A percentile compares a stretch with the other conserved stretches of the same genome.
These are phyloP conservation scores for Heliosperma pusillum DNA, from an alignment of 148 eudicot genomes.

Conservation along the genomic window DNA sequence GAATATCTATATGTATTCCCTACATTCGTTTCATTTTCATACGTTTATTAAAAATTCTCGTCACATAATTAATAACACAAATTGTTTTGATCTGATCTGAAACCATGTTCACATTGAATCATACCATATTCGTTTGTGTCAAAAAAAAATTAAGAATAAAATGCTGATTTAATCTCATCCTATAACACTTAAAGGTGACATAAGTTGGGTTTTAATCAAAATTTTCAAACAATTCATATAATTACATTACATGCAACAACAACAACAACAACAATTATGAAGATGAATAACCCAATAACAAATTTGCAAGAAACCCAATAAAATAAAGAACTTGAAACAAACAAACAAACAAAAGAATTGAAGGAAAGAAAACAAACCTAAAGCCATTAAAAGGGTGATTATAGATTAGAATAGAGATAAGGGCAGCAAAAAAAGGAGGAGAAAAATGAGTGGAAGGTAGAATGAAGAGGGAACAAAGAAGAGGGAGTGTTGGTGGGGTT, in stretches of 20 bases:
- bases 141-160: not conserved
- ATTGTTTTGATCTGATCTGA: constrained; percentile 13
- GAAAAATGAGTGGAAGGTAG: not conserved
- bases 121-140: not conserved
- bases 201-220: not conserved
- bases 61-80: not conserved
- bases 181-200: not conserved
- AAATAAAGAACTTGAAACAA: not conserved
- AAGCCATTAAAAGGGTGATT: not conserved
- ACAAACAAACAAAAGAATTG: not conserved
- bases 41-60: too few relatives aligned
- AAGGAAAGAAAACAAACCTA: not conserved
- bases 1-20: too few relatives aligned
- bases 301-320: not conserved
- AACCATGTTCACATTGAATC: not conserved
- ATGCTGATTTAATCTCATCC: not conserved
- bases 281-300: too few relatives aligned
- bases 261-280: not conserved
- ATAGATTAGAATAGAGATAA: not conserved
- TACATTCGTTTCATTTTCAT: too few relatives aligned
- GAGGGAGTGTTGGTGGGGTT: not conserved
- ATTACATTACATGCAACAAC: not conserved
- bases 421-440: not conserved
- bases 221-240: not conserved
- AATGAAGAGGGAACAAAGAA: not conserved